Evolutionary conservation across 163 green algal genomes (phyloP).

Genomic region (Volvox carteri): DNA sequence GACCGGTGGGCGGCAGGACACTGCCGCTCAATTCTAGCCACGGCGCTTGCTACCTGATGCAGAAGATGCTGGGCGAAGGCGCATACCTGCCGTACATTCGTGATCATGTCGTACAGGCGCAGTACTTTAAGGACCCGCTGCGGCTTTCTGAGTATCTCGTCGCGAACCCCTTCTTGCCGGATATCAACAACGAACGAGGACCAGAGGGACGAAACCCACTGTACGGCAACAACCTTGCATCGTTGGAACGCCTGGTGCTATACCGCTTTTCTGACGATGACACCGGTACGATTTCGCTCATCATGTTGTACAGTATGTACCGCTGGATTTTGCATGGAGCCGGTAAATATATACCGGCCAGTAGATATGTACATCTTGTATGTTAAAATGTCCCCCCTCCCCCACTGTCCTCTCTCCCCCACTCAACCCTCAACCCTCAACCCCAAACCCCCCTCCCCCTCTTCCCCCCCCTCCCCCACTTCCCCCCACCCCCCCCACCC

Average conservation of each 20-base stretch:
- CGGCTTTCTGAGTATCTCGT: slow-evolving; percentile 79
- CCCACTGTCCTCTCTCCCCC: not conserved
- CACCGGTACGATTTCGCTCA: slow-evolving; percentile 63
- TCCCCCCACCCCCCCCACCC: not conserved
- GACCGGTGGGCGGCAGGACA: too few relatives aligned
- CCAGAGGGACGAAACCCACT: slow-evolving; percentile 63
- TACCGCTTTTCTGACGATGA: slow-evolving; percentile 86
- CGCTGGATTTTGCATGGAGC: not conserved
- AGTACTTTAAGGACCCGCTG: slow-evolving; percentile 75
- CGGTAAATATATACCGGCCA: not conserved
- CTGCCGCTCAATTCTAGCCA: slow-evolving; percentile 48
- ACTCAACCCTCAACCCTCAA: not conserved
- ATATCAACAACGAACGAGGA: slow-evolving; percentile 92
- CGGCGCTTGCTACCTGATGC: slow-evolving; percentile 60
- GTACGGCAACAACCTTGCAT: slow-evolving; percentile 84
- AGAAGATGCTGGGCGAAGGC: slow-evolving; percentile 73
- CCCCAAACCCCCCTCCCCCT: not conserved
- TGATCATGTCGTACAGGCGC: slow-evolving; percentile 87
- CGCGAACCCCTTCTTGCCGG: slow-evolving; percentile 86
- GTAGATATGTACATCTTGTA: not conserved
- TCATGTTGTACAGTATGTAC: not conserved
- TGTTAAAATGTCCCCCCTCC: not conserved
- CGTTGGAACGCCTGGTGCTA: slow-evolving; percentile 86
- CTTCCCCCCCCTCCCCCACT: not conserved
- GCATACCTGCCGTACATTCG: slow-evolving; percentile 85